phyloP scores from a whole-genome alignment of 768 basidiomycete species.

The Lyophyllum decastes region DNA sequence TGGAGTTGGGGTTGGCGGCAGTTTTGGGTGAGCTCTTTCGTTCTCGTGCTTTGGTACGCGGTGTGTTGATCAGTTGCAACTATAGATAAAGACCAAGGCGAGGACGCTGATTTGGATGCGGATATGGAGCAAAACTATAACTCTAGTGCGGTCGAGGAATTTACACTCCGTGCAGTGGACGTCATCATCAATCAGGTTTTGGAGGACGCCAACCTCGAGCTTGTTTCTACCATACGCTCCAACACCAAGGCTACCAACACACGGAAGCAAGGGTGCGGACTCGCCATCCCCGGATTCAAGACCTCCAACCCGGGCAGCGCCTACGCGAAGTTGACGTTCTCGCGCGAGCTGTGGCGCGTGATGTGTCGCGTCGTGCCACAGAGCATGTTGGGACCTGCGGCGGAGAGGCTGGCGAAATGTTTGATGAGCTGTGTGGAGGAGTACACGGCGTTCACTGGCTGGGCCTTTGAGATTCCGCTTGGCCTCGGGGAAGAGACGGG shows the following conservation, averaged over 20 bases:
- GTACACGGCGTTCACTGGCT: slow-evolving; percentile 34
- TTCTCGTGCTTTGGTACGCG: not conserved
- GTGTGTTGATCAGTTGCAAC: not conserved
- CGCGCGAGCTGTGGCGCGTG: slow-evolving; percentile 58
- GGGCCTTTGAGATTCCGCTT: not conserved
- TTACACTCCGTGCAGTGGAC: slow-evolving; percentile 39
- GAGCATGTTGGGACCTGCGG: slow-evolving; percentile 41
- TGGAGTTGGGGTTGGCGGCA: slow-evolving; percentile 47
- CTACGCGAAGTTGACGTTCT: slow-evolving; percentile 54
- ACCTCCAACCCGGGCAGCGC: slow-evolving; percentile 2
- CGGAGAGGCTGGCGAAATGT: slow-evolving; percentile 45
- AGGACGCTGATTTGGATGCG: slow-evolving; percentile 29
- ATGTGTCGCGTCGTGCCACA: slow-evolving; percentile 44
- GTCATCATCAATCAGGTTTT: slow-evolving; percentile 49
- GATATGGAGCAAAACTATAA: slow-evolving; percentile 25
- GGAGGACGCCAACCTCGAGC: slow-evolving; percentile 45
- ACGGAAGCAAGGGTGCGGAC: slow-evolving; percentile 7
- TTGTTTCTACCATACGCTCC: slow-evolving; percentile 22
- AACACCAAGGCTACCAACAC: slow-evolving; percentile 2
- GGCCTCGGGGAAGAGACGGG: not conserved
- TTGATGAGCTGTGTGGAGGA: slow-evolving; percentile 50
- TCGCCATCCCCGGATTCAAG: slow-evolving; percentile 10
- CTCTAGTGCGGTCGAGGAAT: slow-evolving; percentile 36
- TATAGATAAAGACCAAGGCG: slow-evolving; percentile 39
- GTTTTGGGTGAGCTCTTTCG: slow-evolving; percentile 42